A percentile compares a stretch with the other conserved stretches of the same genome.
These are phyloP conservation scores for Euclidium syriacum DNA, from an alignment of 345 rosid species.

Conservation along the genomic window DNA sequence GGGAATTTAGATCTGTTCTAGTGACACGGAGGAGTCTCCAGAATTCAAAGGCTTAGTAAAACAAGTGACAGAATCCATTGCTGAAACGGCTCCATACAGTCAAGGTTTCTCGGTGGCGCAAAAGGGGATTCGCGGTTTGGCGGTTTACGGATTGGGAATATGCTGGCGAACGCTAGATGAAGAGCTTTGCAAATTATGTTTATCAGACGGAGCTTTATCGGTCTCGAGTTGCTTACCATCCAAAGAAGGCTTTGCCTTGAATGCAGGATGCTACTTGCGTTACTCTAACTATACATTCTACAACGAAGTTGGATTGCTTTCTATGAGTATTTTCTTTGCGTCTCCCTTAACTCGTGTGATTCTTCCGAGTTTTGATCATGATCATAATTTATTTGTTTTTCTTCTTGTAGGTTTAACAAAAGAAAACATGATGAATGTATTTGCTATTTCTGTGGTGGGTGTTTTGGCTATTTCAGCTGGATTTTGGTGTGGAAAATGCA, in stretches of 20 bases:
- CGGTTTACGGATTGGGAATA: constrained; percentile 38
- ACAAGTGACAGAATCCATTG: constrained; percentile 14
- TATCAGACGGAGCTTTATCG: constrained; percentile 29
- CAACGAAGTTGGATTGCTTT: constrained; percentile 15
- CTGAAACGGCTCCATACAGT: constrained; percentile 24
- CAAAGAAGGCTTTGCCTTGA: constrained; percentile 40
- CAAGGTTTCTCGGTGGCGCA: constrained; percentile 29
- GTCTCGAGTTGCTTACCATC: constrained; percentile 38
- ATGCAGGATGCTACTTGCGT: constrained; percentile 49
- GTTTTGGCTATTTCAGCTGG: constrained; percentile 26
- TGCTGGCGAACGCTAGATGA: constrained; percentile 40
- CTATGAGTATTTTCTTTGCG: constrained; percentile 11
- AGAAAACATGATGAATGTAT: neutral
- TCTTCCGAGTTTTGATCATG: neutral
- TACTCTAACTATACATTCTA: constrained; percentile 36
- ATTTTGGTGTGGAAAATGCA: constrained; percentile 29
- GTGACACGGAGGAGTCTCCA: neutral
- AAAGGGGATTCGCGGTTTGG: neutral
- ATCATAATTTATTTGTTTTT: neutral
- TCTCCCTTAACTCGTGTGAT: neutral
- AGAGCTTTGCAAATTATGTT: constrained; percentile 34
- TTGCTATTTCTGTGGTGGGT: constrained; percentile 12
- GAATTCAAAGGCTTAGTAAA: constrained; percentile 28
- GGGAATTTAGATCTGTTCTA: constrained; percentile 34
- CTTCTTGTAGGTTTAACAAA: constrained; percentile 7